A percentile compares a stretch with the other conserved stretches of the same genome.
Evolutionary conservation across 805 yeast species (phyloP).

Genomic region (Starmera dryadoides): DNA sequence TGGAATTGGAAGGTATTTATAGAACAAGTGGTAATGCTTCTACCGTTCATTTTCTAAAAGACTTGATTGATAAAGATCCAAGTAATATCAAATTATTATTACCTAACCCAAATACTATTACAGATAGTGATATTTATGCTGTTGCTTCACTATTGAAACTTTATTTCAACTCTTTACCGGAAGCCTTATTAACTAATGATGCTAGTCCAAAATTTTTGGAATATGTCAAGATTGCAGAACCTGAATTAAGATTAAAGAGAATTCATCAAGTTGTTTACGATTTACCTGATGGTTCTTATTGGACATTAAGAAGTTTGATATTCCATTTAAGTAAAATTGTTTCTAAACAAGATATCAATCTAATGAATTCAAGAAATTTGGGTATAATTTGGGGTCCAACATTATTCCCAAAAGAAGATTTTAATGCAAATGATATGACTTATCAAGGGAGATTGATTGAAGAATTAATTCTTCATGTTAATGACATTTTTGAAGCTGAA

Average conservation of each 20-base stretch:
- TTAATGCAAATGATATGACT: slow-evolving; percentile 66
- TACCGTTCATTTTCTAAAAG: slow-evolving; percentile 66
- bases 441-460: slow-evolving; percentile 75
- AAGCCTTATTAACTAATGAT: slow-evolving; percentile 68
- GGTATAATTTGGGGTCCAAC: slow-evolving; percentile 96
- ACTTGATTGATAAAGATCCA: slow-evolving; percentile 70
- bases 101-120: slow-evolving; percentile 45
- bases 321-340: slow-evolving; percentile 80
- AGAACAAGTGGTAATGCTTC: slow-evolving; percentile 74
- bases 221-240: slow-evolving; percentile 63
- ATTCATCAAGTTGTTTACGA: slow-evolving; percentile 84
- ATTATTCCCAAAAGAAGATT: slow-evolving; percentile 59
- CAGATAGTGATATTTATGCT: slow-evolving; percentile 77
- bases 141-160: slow-evolving; percentile 84
- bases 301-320: slow-evolving; percentile 76
- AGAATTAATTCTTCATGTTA: slow-evolving; percentile 76
- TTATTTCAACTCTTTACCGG: slow-evolving; percentile 81
- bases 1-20: slow-evolving; percentile 84
- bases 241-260: slow-evolving; percentile 55
- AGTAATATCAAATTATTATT: slow-evolving; percentile 50
- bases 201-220: slow-evolving; percentile 56
- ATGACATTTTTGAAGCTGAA: slow-evolving; percentile 70
- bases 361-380: slow-evolving; percentile 77
- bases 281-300: slow-evolving; percentile 91
- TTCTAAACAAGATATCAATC: slow-evolving; percentile 50